A percentile compares a stretch with the other conserved stretches of the same genome.
phyloP scores from a whole-genome alignment of 306 rosid species.

The Acmispon strigosus region DNA sequence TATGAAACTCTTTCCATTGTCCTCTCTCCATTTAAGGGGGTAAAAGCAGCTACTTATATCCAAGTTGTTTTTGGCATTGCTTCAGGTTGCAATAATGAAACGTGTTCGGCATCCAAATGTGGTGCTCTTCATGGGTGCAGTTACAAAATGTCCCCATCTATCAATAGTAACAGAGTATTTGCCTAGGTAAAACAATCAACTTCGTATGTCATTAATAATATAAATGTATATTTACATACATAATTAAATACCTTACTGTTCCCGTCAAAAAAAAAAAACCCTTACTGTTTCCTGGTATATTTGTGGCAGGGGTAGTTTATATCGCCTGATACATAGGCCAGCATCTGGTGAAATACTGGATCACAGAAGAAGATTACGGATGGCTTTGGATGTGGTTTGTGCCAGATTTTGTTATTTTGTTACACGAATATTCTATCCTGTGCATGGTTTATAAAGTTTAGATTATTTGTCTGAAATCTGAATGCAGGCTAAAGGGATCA shows the following conservation, averaged over 20 bases:
- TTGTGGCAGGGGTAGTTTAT: constrained; percentile 76
- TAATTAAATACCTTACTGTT: not conserved
- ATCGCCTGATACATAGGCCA: constrained; percentile 84
- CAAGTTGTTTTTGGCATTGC: constrained; percentile 17
- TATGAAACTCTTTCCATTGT: not conserved
- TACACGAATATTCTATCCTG: not conserved
- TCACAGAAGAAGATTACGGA: constrained; percentile 72
- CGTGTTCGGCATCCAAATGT: constrained; percentile 96
- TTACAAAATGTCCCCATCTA: constrained; percentile 80
- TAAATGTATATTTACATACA: not conserved
- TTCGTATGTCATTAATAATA: not conserved
- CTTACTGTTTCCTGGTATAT: constrained; percentile 7
- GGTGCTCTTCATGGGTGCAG: constrained; percentile 98
- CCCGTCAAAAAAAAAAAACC: too few relatives aligned
- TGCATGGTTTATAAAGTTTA: not conserved
- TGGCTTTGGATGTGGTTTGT: constrained; percentile 95
- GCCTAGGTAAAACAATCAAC: constrained; percentile 52
- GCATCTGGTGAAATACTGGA: constrained; percentile 74
- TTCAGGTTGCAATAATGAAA: constrained; percentile 96
- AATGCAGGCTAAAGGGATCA: constrained; percentile 94
- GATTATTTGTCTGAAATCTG: not conserved
- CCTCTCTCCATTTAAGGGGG: not conserved
- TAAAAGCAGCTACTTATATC: not conserved
- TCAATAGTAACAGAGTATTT: constrained; percentile 93
- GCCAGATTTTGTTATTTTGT: not conserved